These are phyloP conservation scores for Hypoxylon intermedium DNA, from an alignment of 495 filamentous ascomycete species.

Conservation along the genomic window DNA sequence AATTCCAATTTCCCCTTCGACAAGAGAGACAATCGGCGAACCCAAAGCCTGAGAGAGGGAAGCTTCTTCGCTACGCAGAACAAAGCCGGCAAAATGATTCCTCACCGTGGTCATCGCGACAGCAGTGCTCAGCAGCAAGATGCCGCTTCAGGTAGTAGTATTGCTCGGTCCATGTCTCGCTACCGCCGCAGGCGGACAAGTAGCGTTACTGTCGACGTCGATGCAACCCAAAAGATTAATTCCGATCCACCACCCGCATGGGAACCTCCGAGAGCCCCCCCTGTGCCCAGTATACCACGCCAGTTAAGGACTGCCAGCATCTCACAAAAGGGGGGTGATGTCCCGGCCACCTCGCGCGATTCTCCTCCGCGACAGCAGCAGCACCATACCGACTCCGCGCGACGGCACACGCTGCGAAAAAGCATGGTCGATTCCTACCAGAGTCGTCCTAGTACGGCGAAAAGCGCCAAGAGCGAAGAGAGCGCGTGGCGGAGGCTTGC, in stretches of 20 bases:
- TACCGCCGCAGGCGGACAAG: slow-evolving; percentile 58
- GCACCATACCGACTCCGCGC: slow-evolving; percentile 32
- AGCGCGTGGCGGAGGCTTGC: slow-evolving; percentile 30
- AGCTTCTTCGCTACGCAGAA: slow-evolving; percentile 16
- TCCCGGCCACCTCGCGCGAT: slow-evolving; percentile 16
- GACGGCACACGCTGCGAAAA: slow-evolving; percentile 23
- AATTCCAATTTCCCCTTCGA: slow-evolving; percentile 12
- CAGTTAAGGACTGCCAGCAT: slow-evolving; percentile 30
- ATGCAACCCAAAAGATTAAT: slow-evolving; percentile 40
- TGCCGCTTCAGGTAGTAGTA: slow-evolving; percentile 36
- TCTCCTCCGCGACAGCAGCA: slow-evolving; percentile 33
- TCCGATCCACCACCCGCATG: slow-evolving; percentile 38
- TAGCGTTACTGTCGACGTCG: slow-evolving; percentile 36
- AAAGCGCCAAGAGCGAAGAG: slow-evolving; percentile 33
- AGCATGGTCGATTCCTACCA: slow-evolving; percentile 33
- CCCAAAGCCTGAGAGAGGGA: slow-evolving; percentile 16
- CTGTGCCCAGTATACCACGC: slow-evolving; percentile 42
- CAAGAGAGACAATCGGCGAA: slow-evolving; percentile 17
- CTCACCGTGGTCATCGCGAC: slow-evolving; percentile 9
- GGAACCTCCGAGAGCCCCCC: slow-evolving; percentile 38
- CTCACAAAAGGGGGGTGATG: slow-evolving; percentile 30
- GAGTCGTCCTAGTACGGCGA: slow-evolving; percentile 34
- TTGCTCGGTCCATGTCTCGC: slow-evolving; percentile 65
- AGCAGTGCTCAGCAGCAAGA: slow-evolving; percentile 22
- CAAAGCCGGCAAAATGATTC: slow-evolving; percentile 11